A percentile compares a stretch with the other conserved stretches of the same genome.
phyloP scores from a whole-genome alignment of 1,284 basidiomycete species.

The Lentinula novae-zelandiae region DNA sequence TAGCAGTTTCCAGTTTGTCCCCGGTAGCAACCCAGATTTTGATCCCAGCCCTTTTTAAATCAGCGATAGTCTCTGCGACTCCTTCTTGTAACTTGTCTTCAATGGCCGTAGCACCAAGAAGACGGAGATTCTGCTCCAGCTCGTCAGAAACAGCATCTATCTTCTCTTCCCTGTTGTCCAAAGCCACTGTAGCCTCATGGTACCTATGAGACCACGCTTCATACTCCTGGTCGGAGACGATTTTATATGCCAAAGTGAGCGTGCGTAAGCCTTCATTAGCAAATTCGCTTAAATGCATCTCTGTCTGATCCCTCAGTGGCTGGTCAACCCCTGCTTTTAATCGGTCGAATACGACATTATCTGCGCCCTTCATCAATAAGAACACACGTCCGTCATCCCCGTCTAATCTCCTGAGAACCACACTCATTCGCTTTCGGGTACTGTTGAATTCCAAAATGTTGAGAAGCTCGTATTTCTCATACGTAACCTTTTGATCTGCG shows the following conservation, averaged over 20 bases:
- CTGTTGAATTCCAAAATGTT: slow-evolving; percentile 97
- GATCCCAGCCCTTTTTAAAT: slow-evolving; percentile 95
- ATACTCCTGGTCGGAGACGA: slow-evolving; percentile 78
- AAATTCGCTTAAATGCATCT: slow-evolving; percentile 84
- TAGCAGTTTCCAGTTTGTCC: slow-evolving; percentile 98
- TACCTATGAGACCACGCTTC: slow-evolving; percentile 79
- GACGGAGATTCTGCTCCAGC: slow-evolving; percentile 77
- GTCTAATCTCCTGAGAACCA: slow-evolving; percentile 77
- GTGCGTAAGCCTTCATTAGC: slow-evolving; percentile 88
- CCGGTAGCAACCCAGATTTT: slow-evolving; percentile 99
- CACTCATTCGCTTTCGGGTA: slow-evolving; percentile 93
- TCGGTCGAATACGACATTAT: slow-evolving; percentile 94
- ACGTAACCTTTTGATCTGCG: slow-evolving; percentile 14
- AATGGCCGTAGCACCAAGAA: slow-evolving; percentile 96
- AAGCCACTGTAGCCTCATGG: slow-evolving; percentile 73
- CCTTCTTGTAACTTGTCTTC: slow-evolving; percentile 98
- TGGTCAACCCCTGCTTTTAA: slow-evolving; percentile 62
- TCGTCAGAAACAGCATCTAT: slow-evolving; percentile 80
- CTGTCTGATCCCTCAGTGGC: slow-evolving; percentile 74
- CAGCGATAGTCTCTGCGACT: slow-evolving; percentile 94
- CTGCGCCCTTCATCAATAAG: slow-evolving; percentile 85
- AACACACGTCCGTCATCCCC: slow-evolving; percentile 63
- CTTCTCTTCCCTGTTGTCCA: slow-evolving; percentile 79
- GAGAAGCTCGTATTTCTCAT: slow-evolving; percentile 87
- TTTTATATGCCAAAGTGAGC: slow-evolving; percentile 89